phyloP scores from a whole-genome alignment of 2,329 filamentous ascomycete genomes.

The Epichloe bromicola region DNA sequence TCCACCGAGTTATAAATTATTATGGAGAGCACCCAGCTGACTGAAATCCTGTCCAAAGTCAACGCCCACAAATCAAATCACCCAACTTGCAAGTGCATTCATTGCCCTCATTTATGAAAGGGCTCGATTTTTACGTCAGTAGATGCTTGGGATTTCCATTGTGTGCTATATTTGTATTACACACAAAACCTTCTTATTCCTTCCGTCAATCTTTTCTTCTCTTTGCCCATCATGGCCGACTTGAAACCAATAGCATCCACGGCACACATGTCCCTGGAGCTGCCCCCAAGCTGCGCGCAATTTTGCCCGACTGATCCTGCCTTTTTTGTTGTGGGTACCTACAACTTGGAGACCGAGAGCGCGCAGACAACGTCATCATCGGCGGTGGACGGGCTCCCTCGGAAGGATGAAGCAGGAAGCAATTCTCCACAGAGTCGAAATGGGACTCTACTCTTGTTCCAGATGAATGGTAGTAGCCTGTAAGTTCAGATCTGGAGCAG shows the following conservation, averaged over 20 bases:
- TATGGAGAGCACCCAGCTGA: no score
- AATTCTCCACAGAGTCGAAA: constrained; percentile 48
- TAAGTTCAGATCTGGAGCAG: constrained; percentile 27
- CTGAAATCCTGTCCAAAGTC: no score
- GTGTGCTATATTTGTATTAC: no score
- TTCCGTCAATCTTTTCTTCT: not conserved
- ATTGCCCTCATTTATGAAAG: no score
- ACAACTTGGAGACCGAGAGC: constrained; percentile 50
- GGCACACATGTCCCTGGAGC: constrained; percentile 41
- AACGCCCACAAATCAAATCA: no score
- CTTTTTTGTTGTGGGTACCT: constrained; percentile 73
- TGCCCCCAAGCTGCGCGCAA: constrained; percentile 67
- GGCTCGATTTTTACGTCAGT: no score
- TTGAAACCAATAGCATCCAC: constrained; percentile 25
- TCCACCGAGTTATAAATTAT: not conserved
- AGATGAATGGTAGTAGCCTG: constrained; percentile 38
- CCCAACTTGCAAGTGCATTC: no score
- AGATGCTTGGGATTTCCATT: no score
- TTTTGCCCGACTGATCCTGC: constrained; percentile 51
- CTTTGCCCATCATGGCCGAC: constrained; percentile 11
- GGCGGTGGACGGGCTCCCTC: constrained; percentile 8
- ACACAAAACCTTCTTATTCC: not conserved
- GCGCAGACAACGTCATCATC: constrained; percentile 11
- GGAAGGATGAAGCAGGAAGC: constrained; percentile 4
- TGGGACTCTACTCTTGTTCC: constrained; percentile 60